phyloP scores from a whole-genome alignment of 441 rosid genomes.

The Corymbia calophylla region DNA sequence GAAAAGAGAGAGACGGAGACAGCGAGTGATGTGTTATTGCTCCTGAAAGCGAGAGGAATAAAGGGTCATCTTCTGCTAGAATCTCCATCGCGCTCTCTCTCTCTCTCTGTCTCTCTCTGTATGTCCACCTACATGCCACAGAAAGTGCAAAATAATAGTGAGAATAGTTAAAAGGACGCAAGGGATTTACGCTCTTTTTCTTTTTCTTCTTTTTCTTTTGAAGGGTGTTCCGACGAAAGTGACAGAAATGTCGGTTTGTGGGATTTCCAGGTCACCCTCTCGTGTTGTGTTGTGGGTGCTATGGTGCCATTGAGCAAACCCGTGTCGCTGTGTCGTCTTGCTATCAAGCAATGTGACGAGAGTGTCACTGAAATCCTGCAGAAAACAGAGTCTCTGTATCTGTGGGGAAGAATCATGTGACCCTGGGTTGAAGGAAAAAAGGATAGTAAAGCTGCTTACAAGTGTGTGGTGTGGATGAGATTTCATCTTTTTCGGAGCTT shows the following conservation, averaged over 20 bases:
- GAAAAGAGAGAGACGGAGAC: not conserved
- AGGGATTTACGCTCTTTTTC: not conserved
- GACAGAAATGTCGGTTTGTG: slow-evolving; percentile 20
- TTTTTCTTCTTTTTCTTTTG: not conserved
- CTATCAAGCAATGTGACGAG: not conserved
- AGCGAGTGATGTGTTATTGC: not conserved
- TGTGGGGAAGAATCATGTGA: not conserved
- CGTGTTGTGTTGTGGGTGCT: not conserved
- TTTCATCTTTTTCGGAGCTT: not conserved
- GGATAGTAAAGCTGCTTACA: not conserved
- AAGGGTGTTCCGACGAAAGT: not conserved
- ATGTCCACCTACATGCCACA: slow-evolving; percentile 1
- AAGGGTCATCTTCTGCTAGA: slow-evolving; percentile 25
- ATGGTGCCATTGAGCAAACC: not conserved
- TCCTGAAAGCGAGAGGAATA: slow-evolving; percentile 13
- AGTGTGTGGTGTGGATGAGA: not conserved
- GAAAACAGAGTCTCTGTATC: not conserved
- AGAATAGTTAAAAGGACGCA: not conserved
- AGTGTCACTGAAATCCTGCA: slow-evolving; percentile 13
- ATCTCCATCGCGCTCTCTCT: slow-evolving; percentile 8
- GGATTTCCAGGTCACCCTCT: slow-evolving; percentile 10
- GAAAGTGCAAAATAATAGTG: not conserved
- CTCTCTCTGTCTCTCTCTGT: slow-evolving; percentile 15
- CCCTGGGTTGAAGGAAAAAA: not conserved
- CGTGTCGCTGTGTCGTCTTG: not conserved